phyloP scores from a whole-genome alignment of 2,329 filamentous ascomycete genomes.

The Coniochaeta prunicola region DNA sequence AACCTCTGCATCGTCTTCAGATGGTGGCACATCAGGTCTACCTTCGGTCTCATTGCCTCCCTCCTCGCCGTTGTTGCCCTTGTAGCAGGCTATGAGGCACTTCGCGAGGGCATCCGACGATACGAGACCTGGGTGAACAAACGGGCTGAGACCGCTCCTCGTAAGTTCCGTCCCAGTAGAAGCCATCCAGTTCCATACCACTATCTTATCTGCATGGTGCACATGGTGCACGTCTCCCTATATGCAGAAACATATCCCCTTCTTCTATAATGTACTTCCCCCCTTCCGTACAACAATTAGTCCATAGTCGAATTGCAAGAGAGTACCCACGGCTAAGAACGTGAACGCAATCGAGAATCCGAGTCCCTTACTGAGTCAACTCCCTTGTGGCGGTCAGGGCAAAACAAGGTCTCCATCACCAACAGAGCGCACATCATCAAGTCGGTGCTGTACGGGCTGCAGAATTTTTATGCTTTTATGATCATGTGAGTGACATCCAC shows the following conservation, averaged over 20 bases:
- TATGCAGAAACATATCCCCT: too few species aligned
- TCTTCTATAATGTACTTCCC: too few species aligned
- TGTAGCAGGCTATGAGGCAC: constrained; percentile 85
- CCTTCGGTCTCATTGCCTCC: constrained; percentile 69
- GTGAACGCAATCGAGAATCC: constrained; percentile 3
- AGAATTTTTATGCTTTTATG: constrained; percentile 99
- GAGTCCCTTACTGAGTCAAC: constrained; percentile 53
- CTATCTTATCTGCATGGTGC: too few species aligned
- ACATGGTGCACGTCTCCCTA: too few species aligned
- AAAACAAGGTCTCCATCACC: constrained; percentile 52
- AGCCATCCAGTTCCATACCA: too few species aligned
- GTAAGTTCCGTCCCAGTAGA: constrained; percentile 32
- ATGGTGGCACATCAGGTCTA: constrained; percentile 78
- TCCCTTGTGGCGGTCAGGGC: constrained; percentile 64
- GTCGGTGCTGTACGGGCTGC: constrained; percentile 76
- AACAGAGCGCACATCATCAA: constrained; percentile 71
- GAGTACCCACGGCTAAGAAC: constrained; percentile 7
- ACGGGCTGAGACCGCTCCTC: constrained; percentile 40
- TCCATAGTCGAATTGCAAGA: too few species aligned
- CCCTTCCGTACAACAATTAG: too few species aligned
- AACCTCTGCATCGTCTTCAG: constrained; percentile 96
- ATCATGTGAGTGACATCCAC: constrained; percentile 71
- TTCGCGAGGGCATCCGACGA: constrained; percentile 67
- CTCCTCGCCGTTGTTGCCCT: constrained; percentile 76
- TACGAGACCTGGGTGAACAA: constrained; percentile 60